Conservation (phyloP, 176 grass and related monocot genomes). For the Oryza officinalis region DNA sequence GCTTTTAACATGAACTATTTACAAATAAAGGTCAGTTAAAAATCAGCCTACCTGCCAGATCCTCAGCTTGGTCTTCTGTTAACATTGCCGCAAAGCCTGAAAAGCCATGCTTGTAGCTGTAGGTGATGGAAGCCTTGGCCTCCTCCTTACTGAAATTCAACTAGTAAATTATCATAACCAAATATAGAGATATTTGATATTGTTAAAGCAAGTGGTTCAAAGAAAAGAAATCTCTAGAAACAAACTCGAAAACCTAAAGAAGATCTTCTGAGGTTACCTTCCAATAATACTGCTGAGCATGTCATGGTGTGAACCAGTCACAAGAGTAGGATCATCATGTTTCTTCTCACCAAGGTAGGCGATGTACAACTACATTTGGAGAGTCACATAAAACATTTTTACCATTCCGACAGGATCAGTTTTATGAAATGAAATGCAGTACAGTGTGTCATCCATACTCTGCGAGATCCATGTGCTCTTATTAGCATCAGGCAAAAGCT, state of each 20-base stretch:
- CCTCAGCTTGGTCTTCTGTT: neutral
- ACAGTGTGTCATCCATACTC: neutral
- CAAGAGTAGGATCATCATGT: constrained; percentile 1
- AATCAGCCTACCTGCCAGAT: neutral
- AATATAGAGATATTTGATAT: neutral
- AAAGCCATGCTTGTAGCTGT: constrained; percentile 5
- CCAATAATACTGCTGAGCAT: constrained; percentile 5
- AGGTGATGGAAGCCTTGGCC: neutral
- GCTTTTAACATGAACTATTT: neutral
- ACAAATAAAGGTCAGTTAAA: neutral
- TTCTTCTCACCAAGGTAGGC: constrained; percentile 7
- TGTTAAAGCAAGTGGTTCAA: neutral
- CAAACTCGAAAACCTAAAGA: neutral
- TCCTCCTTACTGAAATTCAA: neutral
- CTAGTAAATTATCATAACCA: neutral
- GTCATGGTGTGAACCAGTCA: constrained; percentile 18
- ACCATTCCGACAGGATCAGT: neutral
- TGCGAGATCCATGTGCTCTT: constrained; percentile 17
- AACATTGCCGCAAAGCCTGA: neutral
- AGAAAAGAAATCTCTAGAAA: neutral
- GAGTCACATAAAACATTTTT: neutral
- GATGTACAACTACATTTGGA: neutral
- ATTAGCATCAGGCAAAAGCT: constrained; percentile 14
- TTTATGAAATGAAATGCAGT: neutral
- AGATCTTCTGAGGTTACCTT: neutral